A percentile compares a stretch with the other conserved stretches of the same genome.
phyloP scores from a whole-genome alignment of 2,329 filamentous ascomycete species.

The Elsinoe australis region DNA sequence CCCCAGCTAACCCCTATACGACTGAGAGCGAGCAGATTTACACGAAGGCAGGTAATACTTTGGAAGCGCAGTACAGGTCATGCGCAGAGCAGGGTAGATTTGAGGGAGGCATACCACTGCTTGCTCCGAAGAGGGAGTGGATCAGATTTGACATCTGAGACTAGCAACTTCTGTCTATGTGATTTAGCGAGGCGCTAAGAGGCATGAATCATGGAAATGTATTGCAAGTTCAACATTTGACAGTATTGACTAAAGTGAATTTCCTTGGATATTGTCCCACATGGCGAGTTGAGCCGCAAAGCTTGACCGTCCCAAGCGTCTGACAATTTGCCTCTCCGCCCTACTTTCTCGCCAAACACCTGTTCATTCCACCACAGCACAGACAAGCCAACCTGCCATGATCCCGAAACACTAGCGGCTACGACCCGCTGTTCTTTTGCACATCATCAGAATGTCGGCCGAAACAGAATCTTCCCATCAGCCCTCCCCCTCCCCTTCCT shows the following conservation, averaged over 20 bases:
- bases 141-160: conserved; percentile 32
- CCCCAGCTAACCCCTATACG: conserved; percentile 48
- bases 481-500: conserved; percentile 20
- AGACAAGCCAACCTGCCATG: conserved; percentile 12
- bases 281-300: conserved; percentile 14
- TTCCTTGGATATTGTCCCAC: conserved; percentile 1
- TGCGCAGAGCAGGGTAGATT: conserved; percentile 62
- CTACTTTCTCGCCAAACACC: conserved; percentile 12
- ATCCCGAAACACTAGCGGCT: conserved; percentile 14
- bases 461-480: conserved; percentile 11
- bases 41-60: conserved; percentile 44
- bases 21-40: conserved; percentile 52
- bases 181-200: conserved; percentile 2
- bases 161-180: not conserved
- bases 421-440: not conserved
- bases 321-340: conserved; percentile 4
- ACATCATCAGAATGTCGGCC: conserved; percentile 13
- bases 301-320: not conserved
- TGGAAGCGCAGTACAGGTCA: conserved; percentile 56
- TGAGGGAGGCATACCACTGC: conserved; percentile 63
- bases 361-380: conserved; percentile 14
- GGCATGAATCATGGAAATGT: no score
- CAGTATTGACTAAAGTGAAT: not conserved
- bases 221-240: not conserved
- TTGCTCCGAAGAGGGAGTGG: conserved; percentile 72